Conservation (phyloP, 148 eudicot genomes). For the Chenopodium formosanum region DNA sequence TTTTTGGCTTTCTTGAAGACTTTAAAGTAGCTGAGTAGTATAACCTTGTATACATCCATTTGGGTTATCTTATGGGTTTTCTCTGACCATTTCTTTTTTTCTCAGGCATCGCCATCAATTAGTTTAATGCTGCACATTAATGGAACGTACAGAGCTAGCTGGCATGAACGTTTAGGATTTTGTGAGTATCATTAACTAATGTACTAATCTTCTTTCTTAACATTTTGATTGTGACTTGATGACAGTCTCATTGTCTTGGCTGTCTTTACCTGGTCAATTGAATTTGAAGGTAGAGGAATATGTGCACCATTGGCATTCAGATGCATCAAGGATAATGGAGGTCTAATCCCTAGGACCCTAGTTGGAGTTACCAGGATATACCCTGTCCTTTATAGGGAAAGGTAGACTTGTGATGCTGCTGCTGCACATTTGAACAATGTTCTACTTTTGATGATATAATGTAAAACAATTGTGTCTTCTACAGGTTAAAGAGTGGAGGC, state of each 20-base stretch:
- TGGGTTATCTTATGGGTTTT: not conserved
- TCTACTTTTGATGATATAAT: not conserved
- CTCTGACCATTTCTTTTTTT: slow-evolving; percentile 15
- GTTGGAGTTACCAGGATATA: slow-evolving; percentile 80
- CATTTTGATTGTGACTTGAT: slow-evolving; percentile 15
- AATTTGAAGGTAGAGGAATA: slow-evolving; percentile 52
- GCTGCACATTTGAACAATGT: slow-evolving; percentile 7
- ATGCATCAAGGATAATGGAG: slow-evolving; percentile 83
- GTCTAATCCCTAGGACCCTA: slow-evolving; percentile 74
- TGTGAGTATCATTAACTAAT: slow-evolving; percentile 47
- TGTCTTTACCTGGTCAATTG: not conserved
- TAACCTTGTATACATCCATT: too few relatives aligned
- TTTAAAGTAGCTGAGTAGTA: not conserved
- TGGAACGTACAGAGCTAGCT: slow-evolving; percentile 91
- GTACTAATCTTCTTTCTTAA: not conserved
- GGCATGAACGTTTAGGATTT: slow-evolving; percentile 93
- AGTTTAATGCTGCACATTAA: slow-evolving; percentile 67
- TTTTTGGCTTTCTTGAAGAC: slow-evolving; percentile 10
- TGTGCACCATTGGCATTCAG: slow-evolving; percentile 76
- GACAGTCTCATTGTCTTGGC: slow-evolving; percentile 17
- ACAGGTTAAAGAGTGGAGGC: slow-evolving; percentile 64
- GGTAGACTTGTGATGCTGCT: slow-evolving; percentile 37
- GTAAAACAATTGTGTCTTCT: slow-evolving; percentile 10
- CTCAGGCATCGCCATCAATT: slow-evolving; percentile 55
- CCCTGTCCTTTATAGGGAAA: slow-evolving; percentile 89